phyloP scores from a whole-genome alignment of 352 stramenopile species.

The Pythium grandisporangium region DNA sequence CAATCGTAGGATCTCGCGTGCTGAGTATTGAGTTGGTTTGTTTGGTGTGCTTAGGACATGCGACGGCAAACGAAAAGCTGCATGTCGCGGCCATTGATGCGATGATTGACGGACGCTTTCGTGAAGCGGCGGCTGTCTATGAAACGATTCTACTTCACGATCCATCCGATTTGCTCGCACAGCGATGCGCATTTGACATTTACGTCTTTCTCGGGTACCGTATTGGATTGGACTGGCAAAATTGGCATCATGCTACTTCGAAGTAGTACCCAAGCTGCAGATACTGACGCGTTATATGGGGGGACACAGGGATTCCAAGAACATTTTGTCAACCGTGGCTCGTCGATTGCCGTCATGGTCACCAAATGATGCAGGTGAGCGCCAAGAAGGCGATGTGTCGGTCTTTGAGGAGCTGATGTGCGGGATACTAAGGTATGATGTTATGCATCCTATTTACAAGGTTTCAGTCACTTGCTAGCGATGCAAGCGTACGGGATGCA shows the following conservation, averaged over 20 bases:
- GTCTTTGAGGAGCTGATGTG: no score
- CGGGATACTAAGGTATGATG: no score
- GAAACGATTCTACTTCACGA: constrained; percentile 73
- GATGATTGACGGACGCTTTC: constrained; percentile 53
- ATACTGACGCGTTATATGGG: no score
- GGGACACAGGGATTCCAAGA: constrained; percentile 68
- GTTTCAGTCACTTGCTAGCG: constrained; percentile 67
- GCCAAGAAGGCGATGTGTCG: no score
- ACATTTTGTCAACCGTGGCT: constrained; percentile 62
- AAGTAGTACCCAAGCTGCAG: background rate
- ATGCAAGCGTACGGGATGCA: constrained; percentile 85
- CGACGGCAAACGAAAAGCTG: constrained; percentile 42
- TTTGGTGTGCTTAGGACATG: no score
- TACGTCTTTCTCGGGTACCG: constrained; percentile 72
- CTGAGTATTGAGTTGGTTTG: no score
- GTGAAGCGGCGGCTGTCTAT: constrained; percentile 62
- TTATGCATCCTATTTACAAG: no score
- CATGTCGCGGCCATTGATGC: constrained; percentile 65
- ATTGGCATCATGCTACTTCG: background rate
- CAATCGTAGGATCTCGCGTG: no score
- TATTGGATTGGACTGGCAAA: background rate
- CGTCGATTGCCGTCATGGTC: constrained; percentile 70
- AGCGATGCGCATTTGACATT: constrained; percentile 72
- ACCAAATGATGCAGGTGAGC: constrained; percentile 39
- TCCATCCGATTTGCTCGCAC: constrained; percentile 53